These are phyloP conservation scores for Pestalotiopsis fici DNA, from an alignment of 2,329 filamentous ascomycete genomes.

Conservation along the genomic window DNA sequence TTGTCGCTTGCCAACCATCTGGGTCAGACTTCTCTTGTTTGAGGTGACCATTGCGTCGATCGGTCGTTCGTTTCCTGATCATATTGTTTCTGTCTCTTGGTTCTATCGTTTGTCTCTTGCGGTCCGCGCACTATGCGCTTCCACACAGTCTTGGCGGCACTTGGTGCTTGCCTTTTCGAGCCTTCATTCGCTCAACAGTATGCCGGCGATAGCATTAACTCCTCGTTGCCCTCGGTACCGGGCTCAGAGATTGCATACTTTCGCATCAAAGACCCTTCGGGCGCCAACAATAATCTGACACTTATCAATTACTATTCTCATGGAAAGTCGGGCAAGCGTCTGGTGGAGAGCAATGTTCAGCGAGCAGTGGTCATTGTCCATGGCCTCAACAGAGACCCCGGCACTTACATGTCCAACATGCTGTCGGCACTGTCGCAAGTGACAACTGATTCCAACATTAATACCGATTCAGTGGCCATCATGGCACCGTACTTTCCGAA, in stretches of 20 bases:
- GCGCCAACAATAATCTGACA: neutral
- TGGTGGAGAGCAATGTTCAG: constrained; percentile 1
- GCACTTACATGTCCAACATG: constrained; percentile 7
- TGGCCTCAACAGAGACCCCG: neutral
- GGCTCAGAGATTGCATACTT: constrained; percentile 7
- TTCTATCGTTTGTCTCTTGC: neutral
- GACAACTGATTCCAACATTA: constrained; percentile 1
- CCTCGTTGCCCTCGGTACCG: neutral
- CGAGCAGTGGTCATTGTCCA: constrained; percentile 8
- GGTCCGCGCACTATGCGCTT: neutral
- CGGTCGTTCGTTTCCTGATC: neutral
- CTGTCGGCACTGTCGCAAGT: constrained; percentile 3
- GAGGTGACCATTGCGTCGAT: neutral
- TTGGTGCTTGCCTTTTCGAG: neutral
- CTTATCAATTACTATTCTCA: constrained; percentile 7
- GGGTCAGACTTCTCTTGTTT: no score
- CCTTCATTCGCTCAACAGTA: neutral
- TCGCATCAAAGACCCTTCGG: constrained; percentile 6
- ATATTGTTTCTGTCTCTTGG: neutral
- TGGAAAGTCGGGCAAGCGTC: neutral
- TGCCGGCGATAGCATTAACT: neutral
- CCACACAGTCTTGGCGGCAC: neutral
- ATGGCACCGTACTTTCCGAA: constrained; percentile 7
- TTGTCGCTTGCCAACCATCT: no score
- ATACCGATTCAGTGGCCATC: constrained; percentile 3